Evolutionary conservation across 1,284 basidiomycete species (phyloP).

Genomic region (Coriolopsis trogii): DNA sequence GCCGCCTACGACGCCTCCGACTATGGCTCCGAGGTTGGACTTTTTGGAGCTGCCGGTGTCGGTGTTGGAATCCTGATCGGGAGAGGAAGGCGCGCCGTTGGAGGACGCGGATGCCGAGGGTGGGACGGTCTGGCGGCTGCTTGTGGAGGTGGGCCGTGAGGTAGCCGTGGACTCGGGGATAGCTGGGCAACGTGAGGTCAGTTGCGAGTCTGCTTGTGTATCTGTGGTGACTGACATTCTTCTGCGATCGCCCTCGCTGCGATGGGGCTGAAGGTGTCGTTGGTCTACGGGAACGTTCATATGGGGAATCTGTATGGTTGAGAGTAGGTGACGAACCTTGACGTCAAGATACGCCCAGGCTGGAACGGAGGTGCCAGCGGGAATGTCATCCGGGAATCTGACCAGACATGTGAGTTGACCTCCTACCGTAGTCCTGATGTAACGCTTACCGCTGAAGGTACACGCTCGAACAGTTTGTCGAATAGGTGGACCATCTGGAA

Average conservation of each 20-base stretch:
- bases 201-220: background rate
- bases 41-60: slow-evolving; percentile 6
- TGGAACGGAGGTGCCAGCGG: slow-evolving; percentile 12
- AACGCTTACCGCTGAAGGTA: slow-evolving; percentile 6
- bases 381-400: slow-evolving; percentile 13
- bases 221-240: background rate
- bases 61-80: background rate
- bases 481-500: slow-evolving; percentile 13
- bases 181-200: background rate
- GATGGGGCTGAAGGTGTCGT: slow-evolving; percentile 6
- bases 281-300: background rate
- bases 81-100: background rate
- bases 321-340: slow-evolving; percentile 3
- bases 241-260: slow-evolving; percentile 3
- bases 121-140: background rate
- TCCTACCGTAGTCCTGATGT: background rate
- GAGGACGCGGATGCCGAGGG: background rate
- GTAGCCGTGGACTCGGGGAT: slow-evolving; percentile 10
- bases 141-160: background rate
- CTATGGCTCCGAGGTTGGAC: slow-evolving; percentile 16
- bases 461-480: slow-evolving; percentile 9
- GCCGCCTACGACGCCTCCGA: slow-evolving; percentile 14
- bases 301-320: background rate
- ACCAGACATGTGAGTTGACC: background rate
- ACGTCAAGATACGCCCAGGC: slow-evolving; percentile 21